phyloP scores from a whole-genome alignment of 164 flowering plant genomes.

The Tetrastigma voinierianum region DNA sequence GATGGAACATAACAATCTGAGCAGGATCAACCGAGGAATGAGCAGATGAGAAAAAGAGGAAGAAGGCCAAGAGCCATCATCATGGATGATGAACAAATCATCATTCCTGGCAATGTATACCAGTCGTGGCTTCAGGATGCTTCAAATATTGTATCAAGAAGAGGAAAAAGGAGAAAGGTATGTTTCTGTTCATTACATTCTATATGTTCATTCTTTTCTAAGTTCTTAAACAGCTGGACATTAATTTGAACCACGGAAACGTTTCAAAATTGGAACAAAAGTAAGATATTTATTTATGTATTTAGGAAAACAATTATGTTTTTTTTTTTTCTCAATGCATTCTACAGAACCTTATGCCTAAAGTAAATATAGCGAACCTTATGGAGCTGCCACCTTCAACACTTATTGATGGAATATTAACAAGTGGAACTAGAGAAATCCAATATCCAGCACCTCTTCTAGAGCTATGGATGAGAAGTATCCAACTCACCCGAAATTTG shows the following conservation, averaged over 20 bases:
- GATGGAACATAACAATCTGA: constrained; percentile 21
- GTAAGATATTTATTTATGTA: too few species aligned
- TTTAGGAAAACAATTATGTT: background rate
- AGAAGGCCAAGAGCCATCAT: constrained; percentile 24
- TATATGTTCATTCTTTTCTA: background rate
- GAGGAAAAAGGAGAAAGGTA: constrained; percentile 65
- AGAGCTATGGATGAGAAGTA: constrained; percentile 49
- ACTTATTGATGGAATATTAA: constrained; percentile 35
- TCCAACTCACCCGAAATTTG: constrained; percentile 45
- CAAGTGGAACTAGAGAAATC: constrained; percentile 29
- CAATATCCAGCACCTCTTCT: constrained; percentile 63
- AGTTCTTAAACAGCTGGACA: background rate
- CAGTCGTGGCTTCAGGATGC: constrained; percentile 80
- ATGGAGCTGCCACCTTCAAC: constrained; percentile 70
- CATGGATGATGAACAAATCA: constrained; percentile 73
- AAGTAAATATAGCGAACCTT: constrained; percentile 46
- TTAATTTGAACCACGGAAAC: background rate
- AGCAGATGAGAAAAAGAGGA: constrained; percentile 39
- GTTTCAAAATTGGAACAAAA: too few species aligned
- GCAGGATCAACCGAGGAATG: constrained; percentile 35
- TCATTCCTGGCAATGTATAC: constrained; percentile 63
- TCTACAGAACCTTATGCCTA: constrained; percentile 8
- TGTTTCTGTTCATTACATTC: background rate
- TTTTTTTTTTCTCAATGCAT: too few species aligned
- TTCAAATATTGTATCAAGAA: constrained; percentile 53